Evolutionary conservation across 352 stramenopile genomes (phyloP).

Genomic region (Phytophthora parvispora): DNA sequence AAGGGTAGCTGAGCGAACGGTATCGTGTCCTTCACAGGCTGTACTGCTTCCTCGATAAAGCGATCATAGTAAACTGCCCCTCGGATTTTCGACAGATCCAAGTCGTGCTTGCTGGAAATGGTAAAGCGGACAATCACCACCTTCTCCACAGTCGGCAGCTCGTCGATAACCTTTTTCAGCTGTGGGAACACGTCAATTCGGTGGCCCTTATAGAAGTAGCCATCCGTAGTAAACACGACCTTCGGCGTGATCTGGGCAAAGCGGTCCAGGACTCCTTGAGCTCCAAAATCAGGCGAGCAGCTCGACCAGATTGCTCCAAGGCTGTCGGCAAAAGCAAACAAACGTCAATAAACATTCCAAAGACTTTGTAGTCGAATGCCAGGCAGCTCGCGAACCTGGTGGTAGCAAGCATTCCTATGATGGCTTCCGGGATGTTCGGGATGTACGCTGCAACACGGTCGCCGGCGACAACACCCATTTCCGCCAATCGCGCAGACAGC

Average conservation of each 20-base stretch:
- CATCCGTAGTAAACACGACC: constrained; percentile 78
- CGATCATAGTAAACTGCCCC: constrained; percentile 64
- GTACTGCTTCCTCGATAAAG: constrained; percentile 44
- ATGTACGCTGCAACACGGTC: constrained; percentile 80
- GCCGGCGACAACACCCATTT: constrained; percentile 59
- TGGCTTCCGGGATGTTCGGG: constrained; percentile 76
- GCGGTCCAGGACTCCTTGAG: constrained; percentile 82
- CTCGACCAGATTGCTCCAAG: constrained; percentile 80
- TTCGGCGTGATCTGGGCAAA: constrained; percentile 89
- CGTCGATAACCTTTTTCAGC: constrained; percentile 66
- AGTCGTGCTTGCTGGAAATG: constrained; percentile 55
- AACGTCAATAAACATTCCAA: not conserved
- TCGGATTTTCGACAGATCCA: constrained; percentile 70
- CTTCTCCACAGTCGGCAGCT: constrained; percentile 72
- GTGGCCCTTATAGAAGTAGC: constrained; percentile 85
- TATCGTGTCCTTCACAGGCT: constrained; percentile 42
- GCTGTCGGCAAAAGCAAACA: constrained; percentile 5
- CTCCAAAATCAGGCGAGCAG: constrained; percentile 91
- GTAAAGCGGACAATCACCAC: constrained; percentile 79
- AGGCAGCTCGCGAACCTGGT: constrained; percentile 34
- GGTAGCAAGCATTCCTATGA: constrained; percentile 79
- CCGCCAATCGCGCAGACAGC: constrained; percentile 50
- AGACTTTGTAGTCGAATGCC: not conserved
- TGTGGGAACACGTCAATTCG: constrained; percentile 73
- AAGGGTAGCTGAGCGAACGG: constrained; percentile 83